A percentile compares a stretch with the other conserved stretches of the same genome.
Conservation (phyloP, 2,329 filamentous ascomycete genomes). For the Camillea tinctor region DNA sequence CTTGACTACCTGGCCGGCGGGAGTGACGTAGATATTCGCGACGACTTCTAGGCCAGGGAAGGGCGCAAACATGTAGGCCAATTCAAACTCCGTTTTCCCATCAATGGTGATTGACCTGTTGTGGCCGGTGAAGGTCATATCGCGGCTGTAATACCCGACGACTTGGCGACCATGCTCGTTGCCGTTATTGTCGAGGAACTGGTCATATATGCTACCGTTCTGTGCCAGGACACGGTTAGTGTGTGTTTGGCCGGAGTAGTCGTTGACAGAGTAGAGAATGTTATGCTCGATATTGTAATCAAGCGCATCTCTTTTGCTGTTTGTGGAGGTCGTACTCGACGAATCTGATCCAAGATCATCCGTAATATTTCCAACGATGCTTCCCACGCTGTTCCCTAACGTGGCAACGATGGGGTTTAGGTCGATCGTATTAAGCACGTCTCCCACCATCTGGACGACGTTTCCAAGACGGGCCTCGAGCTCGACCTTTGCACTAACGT, state of each 20-base stretch:
- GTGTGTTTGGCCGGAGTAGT: slow-evolving; percentile 55
- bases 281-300: slow-evolving; percentile 53
- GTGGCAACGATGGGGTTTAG: slow-evolving; percentile 57
- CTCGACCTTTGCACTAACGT: slow-evolving; percentile 56
- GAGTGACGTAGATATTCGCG: slow-evolving; percentile 49
- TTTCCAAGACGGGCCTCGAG: slow-evolving; percentile 61
- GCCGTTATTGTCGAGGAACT: slow-evolving; percentile 54
- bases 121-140: slow-evolving; percentile 56
- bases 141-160: slow-evolving; percentile 48
- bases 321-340: slow-evolving; percentile 24
- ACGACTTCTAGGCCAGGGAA: slow-evolving; percentile 46
- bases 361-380: slow-evolving; percentile 45
- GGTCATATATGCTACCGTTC: slow-evolving; percentile 53
- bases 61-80: slow-evolving; percentile 54
- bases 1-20: slow-evolving; percentile 45
- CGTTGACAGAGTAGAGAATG: slow-evolving; percentile 60
- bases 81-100: slow-evolving; percentile 46
- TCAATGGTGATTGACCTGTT: slow-evolving; percentile 45
- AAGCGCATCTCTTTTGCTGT: slow-evolving; percentile 23
- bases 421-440: slow-evolving; percentile 58
- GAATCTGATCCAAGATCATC: slow-evolving; percentile 26
- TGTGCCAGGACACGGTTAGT: slow-evolving; percentile 57
- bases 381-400: slow-evolving; percentile 47
- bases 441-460: slow-evolving; percentile 57
- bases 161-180: slow-evolving; percentile 40